Percentiles rank a stretch among this genome's conserved stretches.
Conservation (phyloP, 164 flowering plant genomes). For the Tetrastigma voinierianum region DNA sequence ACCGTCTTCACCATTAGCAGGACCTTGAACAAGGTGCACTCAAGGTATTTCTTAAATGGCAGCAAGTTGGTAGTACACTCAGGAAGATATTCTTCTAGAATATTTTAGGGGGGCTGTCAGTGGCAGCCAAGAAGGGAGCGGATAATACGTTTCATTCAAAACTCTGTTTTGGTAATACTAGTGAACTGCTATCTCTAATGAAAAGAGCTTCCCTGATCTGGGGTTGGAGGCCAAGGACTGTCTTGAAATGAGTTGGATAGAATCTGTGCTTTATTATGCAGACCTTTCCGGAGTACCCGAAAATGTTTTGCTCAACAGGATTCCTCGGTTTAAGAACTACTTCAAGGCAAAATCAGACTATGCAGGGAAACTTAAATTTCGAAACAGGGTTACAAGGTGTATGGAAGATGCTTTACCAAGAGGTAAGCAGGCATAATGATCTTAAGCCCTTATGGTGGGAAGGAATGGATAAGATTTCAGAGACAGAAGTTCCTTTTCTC, state of each 20-base stretch:
- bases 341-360: slow-evolving; percentile 31
- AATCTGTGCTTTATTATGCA: no score
- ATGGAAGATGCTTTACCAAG: slow-evolving; percentile 18
- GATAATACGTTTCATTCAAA: background rate
- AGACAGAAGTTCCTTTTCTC: slow-evolving; percentile 22
- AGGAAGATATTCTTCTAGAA: slow-evolving; percentile 2
- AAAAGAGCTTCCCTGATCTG: slow-evolving; percentile 7
- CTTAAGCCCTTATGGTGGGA: slow-evolving; percentile 30
- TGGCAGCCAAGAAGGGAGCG: background rate
- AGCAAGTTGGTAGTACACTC: slow-evolving; percentile 1
- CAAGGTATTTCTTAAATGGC: slow-evolving; percentile 8
- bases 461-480: slow-evolving; percentile 24
- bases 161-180: background rate
- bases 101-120: background rate
- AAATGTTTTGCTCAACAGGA: slow-evolving; percentile 4
- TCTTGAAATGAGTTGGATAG: slow-evolving; percentile 5
- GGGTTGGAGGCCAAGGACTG: background rate
- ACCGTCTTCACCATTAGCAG: slow-evolving; percentile 3
- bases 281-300: background rate
- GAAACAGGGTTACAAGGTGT: slow-evolving; percentile 16
- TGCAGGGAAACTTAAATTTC: slow-evolving; percentile 19
- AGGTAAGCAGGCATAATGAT: slow-evolving; percentile 17
- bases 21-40: slow-evolving; percentile 4
- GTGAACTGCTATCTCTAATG: background rate
- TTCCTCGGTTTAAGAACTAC: slow-evolving; percentile 1